Evolutionary conservation across 768 basidiomycete species (phyloP), one percentile per base, ranked within the genome.

Genomic region (Podaxis sp.): DNA sequence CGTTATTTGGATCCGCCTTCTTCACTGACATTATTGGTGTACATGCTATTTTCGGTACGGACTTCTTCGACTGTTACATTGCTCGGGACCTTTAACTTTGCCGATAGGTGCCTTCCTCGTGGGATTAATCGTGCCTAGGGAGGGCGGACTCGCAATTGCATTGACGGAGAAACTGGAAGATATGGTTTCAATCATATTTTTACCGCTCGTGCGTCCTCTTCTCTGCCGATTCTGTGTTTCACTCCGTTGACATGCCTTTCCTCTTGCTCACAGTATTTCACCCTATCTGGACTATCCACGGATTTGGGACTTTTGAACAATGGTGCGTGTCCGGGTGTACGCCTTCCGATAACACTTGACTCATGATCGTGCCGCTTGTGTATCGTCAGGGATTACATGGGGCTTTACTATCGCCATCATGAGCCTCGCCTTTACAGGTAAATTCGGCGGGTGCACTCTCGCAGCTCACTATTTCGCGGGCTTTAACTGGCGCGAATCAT

Each of bases 101-200:
- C 23, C 57, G 28, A 6, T 61, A 88, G 87, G 87, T 53, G 93
- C 91, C 0, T 96, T 97, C 77, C 69, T 96, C 10, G 84, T 85
- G 1, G 95, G 90, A 1, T 70, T 91, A 48, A 82, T 89, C 58
- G 88, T 98, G 6, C 96, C 97, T 1, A 85, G 93, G 28, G 89
- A 95, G 67, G 91, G 92, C 2, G 90, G 90, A 2, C 85, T 99
- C 37, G 85, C 90, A 0, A 91, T 95, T 55, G 79, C 87, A 0
- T 76, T 98, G n/a, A 94, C 92, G 0, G 93, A 96, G 67, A 98
- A 96, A 69, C 76, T 98, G n/a, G 97, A 99, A 74, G 96, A 98
- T 73, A 87, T 96, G 82, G 91, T 95, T 2, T 75, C 91, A 0
- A 88, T 95, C 61, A 86, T 95, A 47, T 95, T 97, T 74, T 75